Conservation (phyloP, 2,329 filamentous ascomycete species). For the Ampelomyces quisqualis region DNA sequence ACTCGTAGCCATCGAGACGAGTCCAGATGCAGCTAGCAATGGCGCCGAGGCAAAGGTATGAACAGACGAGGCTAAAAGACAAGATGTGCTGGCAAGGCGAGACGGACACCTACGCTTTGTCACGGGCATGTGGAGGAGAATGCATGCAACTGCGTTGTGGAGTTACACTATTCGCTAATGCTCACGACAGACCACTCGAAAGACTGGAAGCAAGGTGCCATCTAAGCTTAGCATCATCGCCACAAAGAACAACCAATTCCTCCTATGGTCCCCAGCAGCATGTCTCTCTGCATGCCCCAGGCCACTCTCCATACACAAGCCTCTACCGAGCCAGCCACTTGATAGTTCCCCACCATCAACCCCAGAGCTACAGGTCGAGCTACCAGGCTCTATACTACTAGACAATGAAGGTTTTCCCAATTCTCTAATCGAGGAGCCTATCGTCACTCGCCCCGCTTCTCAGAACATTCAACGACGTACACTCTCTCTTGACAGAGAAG, state of each 20-base stretch:
- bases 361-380: conserved; percentile 36
- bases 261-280: conserved; percentile 43
- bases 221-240: conserved; percentile 35
- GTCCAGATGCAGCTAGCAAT: conserved; percentile 10
- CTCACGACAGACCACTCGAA: conserved; percentile 24
- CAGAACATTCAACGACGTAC: conserved; percentile 15
- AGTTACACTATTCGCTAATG: conserved; percentile 36
- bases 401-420: conserved; percentile 39
- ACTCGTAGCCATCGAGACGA: conserved; percentile 40
- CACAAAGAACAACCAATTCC: conserved; percentile 22
- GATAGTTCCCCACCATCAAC: conserved; percentile 45
- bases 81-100: conserved; percentile 35
- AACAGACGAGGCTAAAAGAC: conserved; percentile 7
- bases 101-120: conserved; percentile 19
- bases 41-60: conserved; percentile 36
- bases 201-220: conserved; percentile 27
- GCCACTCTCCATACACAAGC: conserved; percentile 36
- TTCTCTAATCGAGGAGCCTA: conserved; percentile 16
- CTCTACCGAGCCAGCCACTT: conserved; percentile 42
- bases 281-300: conserved; percentile 32
- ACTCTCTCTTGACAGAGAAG: conserved; percentile 5
- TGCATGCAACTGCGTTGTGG: conserved; percentile 32
- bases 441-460: conserved; percentile 12
- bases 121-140: conserved; percentile 17
- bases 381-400: conserved; percentile 33